Base-by-base conservation (phyloP, 2,329 filamentous ascomycete species). In the Thielaviopsis cerberus region DNA sequence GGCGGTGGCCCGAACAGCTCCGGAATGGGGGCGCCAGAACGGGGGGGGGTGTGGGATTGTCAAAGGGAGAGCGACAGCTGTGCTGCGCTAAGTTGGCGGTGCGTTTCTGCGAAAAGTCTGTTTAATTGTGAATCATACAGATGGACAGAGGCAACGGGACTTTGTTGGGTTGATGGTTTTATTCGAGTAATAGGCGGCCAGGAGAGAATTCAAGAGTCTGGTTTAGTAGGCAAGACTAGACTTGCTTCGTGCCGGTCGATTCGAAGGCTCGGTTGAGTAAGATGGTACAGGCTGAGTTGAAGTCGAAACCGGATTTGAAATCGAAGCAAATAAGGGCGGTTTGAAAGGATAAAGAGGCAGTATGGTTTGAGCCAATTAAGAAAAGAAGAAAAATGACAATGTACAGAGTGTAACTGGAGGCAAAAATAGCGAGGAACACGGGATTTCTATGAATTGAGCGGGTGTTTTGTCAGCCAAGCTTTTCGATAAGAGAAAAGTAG, bases 1-100 rank as follows among this genome's bases (percentile, higher is more conserved):
- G 59, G 59, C 59, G 56, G 51, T 58, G 45, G 56, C 59, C 59
- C 59, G 59, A 30, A 61, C 56, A 61, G 59, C 59, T 56, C 59
- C 56, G 59, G 55, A 61, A 58, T 61, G 55, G 55, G n/a, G 58
- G 56, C 55, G 57, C 59, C 59, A 61, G 53, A 17, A 55, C 59
- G 53, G 56, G 55, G 55, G n/a, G n/a, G n/a, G n/a, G n/a, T n/a
- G n/a, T n/a, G n/a, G n/a, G 59, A 61, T 61, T 61, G 59, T 37
- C 54, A 15, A 56, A 61, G 55, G 59, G 59, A 61, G 55, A 48
- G 59, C 20, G 50, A 51, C 20, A 57, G 37, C 37, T 51, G 30
- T 48, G 20, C 41, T 48, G 41, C 41, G n/a, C n/a, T 48, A 22
- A 22, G 3, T 48, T 48, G 41, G n/a, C 22, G n/a, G 15, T 48